Percentiles rank a stretch among this genome's conserved stretches.
Conservation (phyloP, 768 basidiomycete genomes). For the Pulveroboletus sp. region DNA sequence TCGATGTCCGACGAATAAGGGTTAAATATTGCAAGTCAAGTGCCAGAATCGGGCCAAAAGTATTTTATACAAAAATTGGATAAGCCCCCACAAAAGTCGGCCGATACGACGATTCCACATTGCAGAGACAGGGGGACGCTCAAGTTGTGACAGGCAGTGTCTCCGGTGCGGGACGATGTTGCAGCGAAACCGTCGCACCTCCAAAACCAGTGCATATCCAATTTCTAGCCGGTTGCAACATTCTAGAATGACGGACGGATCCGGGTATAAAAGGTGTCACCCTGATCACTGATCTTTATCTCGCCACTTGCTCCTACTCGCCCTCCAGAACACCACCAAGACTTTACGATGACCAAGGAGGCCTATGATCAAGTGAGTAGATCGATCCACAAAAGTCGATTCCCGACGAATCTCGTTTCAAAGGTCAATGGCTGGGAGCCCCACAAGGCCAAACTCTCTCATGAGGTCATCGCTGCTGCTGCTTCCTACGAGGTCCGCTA, state of each 20-base stretch:
- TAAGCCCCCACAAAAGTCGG: too few species aligned
- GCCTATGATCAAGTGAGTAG: constrained; percentile 20
- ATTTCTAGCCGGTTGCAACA: background rate
- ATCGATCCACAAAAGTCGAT: background rate
- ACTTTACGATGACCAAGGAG: constrained; percentile 11
- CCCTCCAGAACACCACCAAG: background rate
- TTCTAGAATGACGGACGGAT: background rate
- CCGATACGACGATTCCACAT: too few species aligned
- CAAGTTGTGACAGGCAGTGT: too few species aligned
- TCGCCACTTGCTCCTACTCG: background rate
- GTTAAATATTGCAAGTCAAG: too few species aligned
- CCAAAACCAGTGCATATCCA: constrained; percentile 3
- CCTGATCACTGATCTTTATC: constrained; percentile 9
- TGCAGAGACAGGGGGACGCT: too few species aligned
- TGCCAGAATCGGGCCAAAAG: too few species aligned
- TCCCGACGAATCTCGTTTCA: background rate
- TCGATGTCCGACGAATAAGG: too few species aligned
- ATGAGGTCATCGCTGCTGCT: constrained; percentile 65
- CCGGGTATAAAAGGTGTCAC: constrained; percentile 12
- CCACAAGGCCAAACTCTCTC: constrained; percentile 56
- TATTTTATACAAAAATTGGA: too few species aligned
- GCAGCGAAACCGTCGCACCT: too few species aligned
- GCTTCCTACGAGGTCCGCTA: constrained; percentile 54
- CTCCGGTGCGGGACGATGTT: too few species aligned
- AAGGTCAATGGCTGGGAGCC: constrained; percentile 42